Evolutionary conservation across 176 grass and related monocot species (phyloP).

Genomic region (Aegilops tauschii): DNA sequence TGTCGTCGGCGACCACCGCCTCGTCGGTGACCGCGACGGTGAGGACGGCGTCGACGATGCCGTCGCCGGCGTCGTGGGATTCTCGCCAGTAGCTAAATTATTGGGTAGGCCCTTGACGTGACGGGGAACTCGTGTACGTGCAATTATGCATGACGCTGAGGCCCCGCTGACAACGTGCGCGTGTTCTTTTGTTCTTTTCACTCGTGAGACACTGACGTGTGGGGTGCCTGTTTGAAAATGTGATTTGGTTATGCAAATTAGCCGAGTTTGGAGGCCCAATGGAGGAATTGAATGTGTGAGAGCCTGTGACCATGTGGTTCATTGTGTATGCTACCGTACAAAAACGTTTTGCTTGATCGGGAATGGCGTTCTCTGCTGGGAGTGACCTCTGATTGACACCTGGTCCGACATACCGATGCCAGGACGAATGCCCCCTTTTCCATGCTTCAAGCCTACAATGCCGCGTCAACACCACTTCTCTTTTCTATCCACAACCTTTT

Average conservation of each 20-base stretch:
- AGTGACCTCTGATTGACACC: too few relatives aligned
- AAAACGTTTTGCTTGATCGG: too few relatives aligned
- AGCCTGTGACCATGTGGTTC: not conserved
- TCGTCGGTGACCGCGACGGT: slow-evolving; percentile 28
- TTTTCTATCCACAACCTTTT: too few relatives aligned
- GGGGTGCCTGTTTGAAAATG: slow-evolving; percentile 1
- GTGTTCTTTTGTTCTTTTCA: slow-evolving; percentile 15
- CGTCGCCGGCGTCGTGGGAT: slow-evolving; percentile 40
- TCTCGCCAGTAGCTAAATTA: slow-evolving; percentile 17
- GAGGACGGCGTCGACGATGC: slow-evolving; percentile 38
- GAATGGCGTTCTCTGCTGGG: too few relatives aligned
- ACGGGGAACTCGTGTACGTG: not conserved
- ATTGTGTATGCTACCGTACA: too few relatives aligned
- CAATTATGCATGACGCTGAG: not conserved
- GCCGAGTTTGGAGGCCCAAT: not conserved
- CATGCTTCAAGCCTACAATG: too few relatives aligned
- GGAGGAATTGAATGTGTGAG: not conserved
- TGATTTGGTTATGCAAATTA: not conserved
- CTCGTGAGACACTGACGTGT: not conserved
- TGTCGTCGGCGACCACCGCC: slow-evolving; percentile 45
- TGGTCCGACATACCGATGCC: too few relatives aligned
- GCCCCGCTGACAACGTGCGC: not conserved
- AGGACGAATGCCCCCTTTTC: too few relatives aligned
- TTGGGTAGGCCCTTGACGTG: not conserved
- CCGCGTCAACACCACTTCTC: too few relatives aligned